phyloP scores from a whole-genome alignment of 768 basidiomycete genomes.

The Boletus insuetus region DNA sequence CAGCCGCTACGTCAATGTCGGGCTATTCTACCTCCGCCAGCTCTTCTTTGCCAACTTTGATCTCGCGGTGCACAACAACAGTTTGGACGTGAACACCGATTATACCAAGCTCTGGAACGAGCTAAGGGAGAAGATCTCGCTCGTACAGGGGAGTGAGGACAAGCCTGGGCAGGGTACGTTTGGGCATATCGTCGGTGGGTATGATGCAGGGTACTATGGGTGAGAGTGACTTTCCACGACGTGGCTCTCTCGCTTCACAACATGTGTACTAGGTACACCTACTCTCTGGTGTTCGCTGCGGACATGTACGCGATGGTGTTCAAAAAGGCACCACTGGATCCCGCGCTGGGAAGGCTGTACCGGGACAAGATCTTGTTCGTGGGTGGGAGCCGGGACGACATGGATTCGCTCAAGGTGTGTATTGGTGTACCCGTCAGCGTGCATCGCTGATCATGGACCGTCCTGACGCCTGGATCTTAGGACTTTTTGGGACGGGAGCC shows the following conservation, averaged over 20 bases:
- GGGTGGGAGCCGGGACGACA: slow-evolving; percentile 75
- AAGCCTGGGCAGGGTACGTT: slow-evolving; percentile 38
- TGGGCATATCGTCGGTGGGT: slow-evolving; percentile 74
- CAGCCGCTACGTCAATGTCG: slow-evolving; percentile 78
- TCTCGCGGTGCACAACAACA: slow-evolving; percentile 24
- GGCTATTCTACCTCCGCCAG: slow-evolving; percentile 67
- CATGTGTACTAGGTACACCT: slow-evolving; percentile 50
- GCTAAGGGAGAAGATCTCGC: slow-evolving; percentile 64
- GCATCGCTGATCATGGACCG: no score
- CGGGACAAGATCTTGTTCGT: slow-evolving; percentile 70
- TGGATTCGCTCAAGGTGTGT: slow-evolving; percentile 66
- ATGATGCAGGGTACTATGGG: slow-evolving; percentile 64
- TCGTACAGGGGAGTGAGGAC: slow-evolving; percentile 53
- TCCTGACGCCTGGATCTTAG: slow-evolving; percentile 31
- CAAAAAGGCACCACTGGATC: slow-evolving; percentile 72
- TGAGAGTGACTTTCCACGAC: slow-evolving; percentile 34
- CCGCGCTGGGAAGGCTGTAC: slow-evolving; percentile 62
- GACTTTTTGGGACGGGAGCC: slow-evolving; percentile 76
- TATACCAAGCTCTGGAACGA: slow-evolving; percentile 80
- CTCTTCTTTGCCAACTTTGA: slow-evolving; percentile 63
- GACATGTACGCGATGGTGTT: slow-evolving; percentile 77
- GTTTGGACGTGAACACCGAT: slow-evolving; percentile 54
- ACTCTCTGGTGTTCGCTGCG: slow-evolving; percentile 61
- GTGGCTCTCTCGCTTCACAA: no score
- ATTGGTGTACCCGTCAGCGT: no score